Base-by-base conservation (phyloP, 768 basidiomycete species). In the Vararia minispora region DNA sequence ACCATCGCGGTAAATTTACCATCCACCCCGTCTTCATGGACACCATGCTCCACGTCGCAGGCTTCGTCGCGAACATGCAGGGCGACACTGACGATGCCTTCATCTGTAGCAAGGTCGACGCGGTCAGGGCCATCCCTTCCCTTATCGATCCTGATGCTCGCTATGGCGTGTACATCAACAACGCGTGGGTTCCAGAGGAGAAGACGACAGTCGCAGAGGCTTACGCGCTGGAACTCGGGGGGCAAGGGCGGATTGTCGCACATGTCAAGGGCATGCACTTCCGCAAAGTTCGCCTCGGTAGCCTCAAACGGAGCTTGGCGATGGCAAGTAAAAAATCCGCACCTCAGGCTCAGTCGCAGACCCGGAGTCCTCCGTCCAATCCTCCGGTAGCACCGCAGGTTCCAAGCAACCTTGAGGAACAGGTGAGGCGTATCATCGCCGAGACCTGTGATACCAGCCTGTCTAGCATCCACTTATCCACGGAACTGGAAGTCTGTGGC, bases 31-130 rank as follows among this genome's bases (percentile, higher is more conserved):
- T 79, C 18, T 80, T 83, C 56, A 59, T 71, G 41, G 82, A 85
- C 45, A 72, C 76, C 0, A 59, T 85, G 22, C 58, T 83, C 22
- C 83, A 85, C 41, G 65, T 72, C 26, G 72, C 80, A 0, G 83
- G 83, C 3, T 81, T 85, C 55, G 58, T 83, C 24, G 67, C 73
- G 18, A 86, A 85, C 53, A 52, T 74, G 49, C 68, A 64, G 28
- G 71, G 67, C 6, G 54, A 59, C 8, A 38, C 60, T 18, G 59
- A 69, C 20, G 69, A 79, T 37, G 76, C 68, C 1, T 78, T 71
- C 52, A 77, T 86, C 38, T 85, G 82, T 61, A 68, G 58, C 21
- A 63, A 68, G 17, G 61, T 81, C 22, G 69, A 63, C 12, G 50
- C 61, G 5, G 58, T 79, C 28, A 65, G 66, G 39, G 49, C 74